Conservation (phyloP, 1,284 basidiomycete genomes). For the Lignosus rhinocerotis region DNA sequence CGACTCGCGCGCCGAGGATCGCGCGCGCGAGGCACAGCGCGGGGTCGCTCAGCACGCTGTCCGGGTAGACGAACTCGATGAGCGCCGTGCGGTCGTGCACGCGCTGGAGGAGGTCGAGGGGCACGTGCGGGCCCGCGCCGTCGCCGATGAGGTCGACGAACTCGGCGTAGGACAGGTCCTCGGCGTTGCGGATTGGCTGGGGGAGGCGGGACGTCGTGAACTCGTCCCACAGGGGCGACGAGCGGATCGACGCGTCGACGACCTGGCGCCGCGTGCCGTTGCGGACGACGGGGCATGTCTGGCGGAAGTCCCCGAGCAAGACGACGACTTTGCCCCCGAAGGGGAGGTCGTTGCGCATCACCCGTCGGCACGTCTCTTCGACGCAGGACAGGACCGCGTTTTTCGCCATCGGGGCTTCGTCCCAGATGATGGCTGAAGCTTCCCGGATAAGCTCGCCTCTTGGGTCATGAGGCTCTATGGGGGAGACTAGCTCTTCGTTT, state of each 20-base stretch:
- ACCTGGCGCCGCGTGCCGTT: conserved; percentile 31
- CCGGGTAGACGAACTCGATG: conserved; percentile 39
- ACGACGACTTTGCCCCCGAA: conserved; percentile 41
- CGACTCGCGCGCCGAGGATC: conserved; percentile 32
- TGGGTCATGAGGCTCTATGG: conserved; percentile 28
- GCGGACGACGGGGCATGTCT: conserved; percentile 39
- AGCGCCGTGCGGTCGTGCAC: conserved; percentile 26
- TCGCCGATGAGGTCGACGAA: conserved; percentile 43
- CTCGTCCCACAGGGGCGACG: conserved; percentile 35
- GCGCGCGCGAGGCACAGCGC: conserved; percentile 31
- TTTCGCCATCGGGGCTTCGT: conserved; percentile 44
- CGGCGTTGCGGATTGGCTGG: conserved; percentile 39
- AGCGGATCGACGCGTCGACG: conserved; percentile 38
- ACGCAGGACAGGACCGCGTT: conserved; percentile 36
- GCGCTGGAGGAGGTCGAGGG: conserved; percentile 26
- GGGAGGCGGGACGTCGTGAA: conserved; percentile 33
- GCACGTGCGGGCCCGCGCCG: conserved; percentile 33
- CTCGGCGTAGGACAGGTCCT: conserved; percentile 36
- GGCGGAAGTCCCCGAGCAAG: conserved; percentile 41
- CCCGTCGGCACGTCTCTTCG: conserved; percentile 33
- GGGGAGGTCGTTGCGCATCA: conserved; percentile 30
- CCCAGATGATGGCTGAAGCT: conserved; percentile 37
- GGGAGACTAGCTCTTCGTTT: conserved; percentile 32
- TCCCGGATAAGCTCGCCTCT: conserved; percentile 35
- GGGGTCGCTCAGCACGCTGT: conserved; percentile 31